Percentiles rank a stretch among this genome's conserved stretches.
These are phyloP conservation scores for Scedosporium minutisporum DNA, from an alignment of 2,329 filamentous ascomycete species.

Conservation along the genomic window DNA sequence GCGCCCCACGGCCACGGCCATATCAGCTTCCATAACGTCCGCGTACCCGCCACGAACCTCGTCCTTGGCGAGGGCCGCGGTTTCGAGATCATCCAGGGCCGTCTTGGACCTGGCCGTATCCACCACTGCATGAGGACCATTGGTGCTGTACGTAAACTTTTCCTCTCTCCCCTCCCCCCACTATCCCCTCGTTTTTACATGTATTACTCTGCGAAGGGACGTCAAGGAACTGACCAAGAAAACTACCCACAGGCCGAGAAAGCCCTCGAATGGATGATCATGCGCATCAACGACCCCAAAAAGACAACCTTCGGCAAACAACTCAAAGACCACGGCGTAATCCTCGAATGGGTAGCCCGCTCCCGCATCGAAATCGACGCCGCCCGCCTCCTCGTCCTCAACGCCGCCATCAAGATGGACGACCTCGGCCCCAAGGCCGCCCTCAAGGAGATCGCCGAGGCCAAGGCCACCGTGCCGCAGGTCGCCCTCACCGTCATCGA, in stretches of 20 bases:
- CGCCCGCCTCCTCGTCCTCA: conserved; percentile 79
- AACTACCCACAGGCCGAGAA: conserved; percentile 54
- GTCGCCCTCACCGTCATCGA: conserved; percentile 83
- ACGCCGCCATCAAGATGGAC: conserved; percentile 93
- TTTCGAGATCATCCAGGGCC: conserved; percentile 97
- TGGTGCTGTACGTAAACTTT: conserved; percentile 52
- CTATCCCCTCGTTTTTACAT: neutral
- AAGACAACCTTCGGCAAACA: conserved; percentile 90
- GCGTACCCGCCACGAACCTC: conserved; percentile 74
- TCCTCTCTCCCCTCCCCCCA: conserved; percentile 11
- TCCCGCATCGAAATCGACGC: conserved; percentile 91
- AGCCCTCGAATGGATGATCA: conserved; percentile 89
- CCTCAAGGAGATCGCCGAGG: conserved; percentile 86
- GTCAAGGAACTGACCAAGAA: no score
- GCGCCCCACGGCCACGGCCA: conserved; percentile 98
- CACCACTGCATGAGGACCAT: conserved; percentile 97
- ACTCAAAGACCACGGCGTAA: conserved; percentile 81
- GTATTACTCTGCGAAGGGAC: neutral
- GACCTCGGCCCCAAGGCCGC: conserved; percentile 78
- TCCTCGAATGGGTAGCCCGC: conserved; percentile 88
- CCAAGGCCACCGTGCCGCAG: conserved; percentile 82
- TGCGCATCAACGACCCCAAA: conserved; percentile 80
- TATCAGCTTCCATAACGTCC: conserved; percentile 79
- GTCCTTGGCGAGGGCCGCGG: conserved; percentile 88
- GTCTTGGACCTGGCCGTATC: conserved; percentile 89